Percentiles rank a stretch among this genome's conserved stretches.
Evolutionary conservation across 2,329 filamentous ascomycete genomes (phyloP).

Genomic region (Acarospora socialis): DNA sequence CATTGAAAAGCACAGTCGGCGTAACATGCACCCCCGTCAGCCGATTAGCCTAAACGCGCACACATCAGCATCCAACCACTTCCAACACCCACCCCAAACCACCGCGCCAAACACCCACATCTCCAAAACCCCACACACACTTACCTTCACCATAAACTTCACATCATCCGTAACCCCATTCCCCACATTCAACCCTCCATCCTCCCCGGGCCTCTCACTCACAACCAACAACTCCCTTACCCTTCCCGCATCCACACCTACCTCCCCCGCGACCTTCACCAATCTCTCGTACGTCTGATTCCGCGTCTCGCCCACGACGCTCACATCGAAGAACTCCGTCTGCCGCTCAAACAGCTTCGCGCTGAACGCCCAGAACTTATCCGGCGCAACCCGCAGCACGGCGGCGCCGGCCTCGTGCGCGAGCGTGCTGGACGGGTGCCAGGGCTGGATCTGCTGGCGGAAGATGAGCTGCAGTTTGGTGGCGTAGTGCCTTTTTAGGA

Average conservation of each 20-base stretch:
- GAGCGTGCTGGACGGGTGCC: conserved; percentile 78
- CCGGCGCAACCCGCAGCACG: conserved; percentile 54
- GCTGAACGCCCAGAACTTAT: conserved; percentile 70
- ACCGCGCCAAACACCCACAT: not conserved
- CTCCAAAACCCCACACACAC: conserved; percentile 6
- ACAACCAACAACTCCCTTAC: conserved; percentile 58
- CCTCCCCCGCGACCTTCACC: conserved; percentile 52
- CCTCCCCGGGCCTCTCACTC: conserved; percentile 48
- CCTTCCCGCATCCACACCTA: conserved; percentile 55
- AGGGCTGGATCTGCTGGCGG: conserved; percentile 84
- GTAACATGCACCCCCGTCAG: conserved; percentile 77
- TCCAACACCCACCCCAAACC: not conserved
- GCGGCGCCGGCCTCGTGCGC: conserved; percentile 62
- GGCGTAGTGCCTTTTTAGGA: conserved; percentile 46
- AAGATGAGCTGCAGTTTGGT: conserved; percentile 61
- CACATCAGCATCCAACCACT: conserved; percentile 13
- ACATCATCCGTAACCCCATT: conserved; percentile 75
- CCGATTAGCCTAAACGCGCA: conserved; percentile 37
- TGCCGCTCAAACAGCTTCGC: conserved; percentile 55
- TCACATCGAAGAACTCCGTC: conserved; percentile 68
- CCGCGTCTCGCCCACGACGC: conserved; percentile 66
- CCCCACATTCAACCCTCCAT: conserved; percentile 60
- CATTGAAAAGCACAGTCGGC: conserved; percentile 79
- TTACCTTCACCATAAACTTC: conserved; percentile 66
- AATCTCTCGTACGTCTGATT: conserved; percentile 74